Conservation (phyloP, 331 rosid genomes). For the Rosa hybrid region DNA sequence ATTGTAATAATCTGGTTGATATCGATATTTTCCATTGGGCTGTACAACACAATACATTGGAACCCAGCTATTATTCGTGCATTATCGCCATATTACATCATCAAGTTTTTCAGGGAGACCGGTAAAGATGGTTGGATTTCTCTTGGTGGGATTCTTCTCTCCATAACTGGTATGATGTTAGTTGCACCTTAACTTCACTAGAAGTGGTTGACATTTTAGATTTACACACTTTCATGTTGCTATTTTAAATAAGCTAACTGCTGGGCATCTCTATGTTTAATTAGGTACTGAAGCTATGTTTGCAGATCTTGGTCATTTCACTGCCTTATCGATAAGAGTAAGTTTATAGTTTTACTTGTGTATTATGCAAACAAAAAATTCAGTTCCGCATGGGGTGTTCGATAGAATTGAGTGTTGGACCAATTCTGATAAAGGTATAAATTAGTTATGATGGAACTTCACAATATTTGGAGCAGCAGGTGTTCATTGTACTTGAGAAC, state of each 20-base stretch:
- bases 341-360: conserved; percentile 21
- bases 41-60: conserved; percentile 74
- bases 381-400: neutral
- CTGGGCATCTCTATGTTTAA: conserved; percentile 19
- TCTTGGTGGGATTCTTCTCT: conserved; percentile 88
- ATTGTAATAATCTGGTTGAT: conserved; percentile 74
- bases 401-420: neutral
- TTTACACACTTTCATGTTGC: neutral
- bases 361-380: neutral
- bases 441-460: neutral
- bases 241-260: neutral
- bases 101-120: conserved; percentile 68
- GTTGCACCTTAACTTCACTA: neutral
- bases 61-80: conserved; percentile 68
- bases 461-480: neutral
- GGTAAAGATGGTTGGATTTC: conserved; percentile 87
- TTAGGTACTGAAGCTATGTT: conserved; percentile 96
- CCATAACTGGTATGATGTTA: conserved; percentile 77
- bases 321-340: conserved; percentile 87
- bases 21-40: conserved; percentile 67
- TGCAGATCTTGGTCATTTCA: conserved; percentile 95
- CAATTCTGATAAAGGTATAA: neutral
- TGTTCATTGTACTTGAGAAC: neutral
- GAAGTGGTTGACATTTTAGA: neutral
- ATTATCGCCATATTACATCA: conserved; percentile 65